These are phyloP conservation scores for Hymenoscyphus occultus DNA, from an alignment of 2,329 filamentous ascomycete species.

Conservation along the genomic window DNA sequence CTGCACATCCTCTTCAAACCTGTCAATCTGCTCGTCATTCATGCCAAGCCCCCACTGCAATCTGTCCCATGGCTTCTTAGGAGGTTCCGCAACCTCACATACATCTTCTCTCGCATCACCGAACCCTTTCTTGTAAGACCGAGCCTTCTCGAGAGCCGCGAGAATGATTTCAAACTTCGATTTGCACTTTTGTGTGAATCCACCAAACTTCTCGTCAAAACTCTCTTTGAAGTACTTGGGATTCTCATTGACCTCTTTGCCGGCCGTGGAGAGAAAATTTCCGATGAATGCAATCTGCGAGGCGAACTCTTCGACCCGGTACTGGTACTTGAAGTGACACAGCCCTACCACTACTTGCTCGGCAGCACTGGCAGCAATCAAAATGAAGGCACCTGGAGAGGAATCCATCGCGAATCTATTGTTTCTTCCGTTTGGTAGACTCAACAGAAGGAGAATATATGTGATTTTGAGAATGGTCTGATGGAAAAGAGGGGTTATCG, in stretches of 20 bases:
- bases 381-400: neutral
- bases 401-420: neutral
- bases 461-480: neutral
- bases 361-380: neutral
- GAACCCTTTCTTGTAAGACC: neutral
- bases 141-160: slow-evolving; percentile 2
- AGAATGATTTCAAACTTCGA: neutral
- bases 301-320: neutral
- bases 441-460: neutral
- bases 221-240: neutral
- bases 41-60: neutral
- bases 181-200: neutral
- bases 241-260: slow-evolving; percentile 5
- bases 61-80: neutral
- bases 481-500: slow-evolving; percentile 5
- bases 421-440: neutral
- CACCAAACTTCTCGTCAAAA: neutral
- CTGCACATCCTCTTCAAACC: neutral
- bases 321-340: neutral
- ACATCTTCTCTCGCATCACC: neutral
- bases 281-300: neutral
- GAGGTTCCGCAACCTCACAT: neutral
- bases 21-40: neutral
- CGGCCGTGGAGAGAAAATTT: neutral
- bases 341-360: neutral